These are phyloP conservation scores for Linnemannia exigua DNA, from an alignment of 192 early-diverging fungal species.

Conservation along the genomic window DNA sequence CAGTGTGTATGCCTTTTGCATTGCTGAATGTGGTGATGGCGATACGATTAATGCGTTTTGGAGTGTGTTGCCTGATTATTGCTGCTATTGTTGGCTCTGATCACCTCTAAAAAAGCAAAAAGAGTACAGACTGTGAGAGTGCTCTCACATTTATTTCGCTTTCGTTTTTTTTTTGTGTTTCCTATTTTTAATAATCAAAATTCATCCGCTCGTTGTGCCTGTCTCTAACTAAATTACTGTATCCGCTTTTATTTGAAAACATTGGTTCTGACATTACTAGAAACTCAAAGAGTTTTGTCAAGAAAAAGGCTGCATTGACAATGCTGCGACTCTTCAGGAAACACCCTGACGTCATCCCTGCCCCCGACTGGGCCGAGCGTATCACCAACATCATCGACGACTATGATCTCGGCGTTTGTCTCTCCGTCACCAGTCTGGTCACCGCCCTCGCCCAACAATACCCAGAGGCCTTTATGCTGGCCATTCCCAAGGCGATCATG, in stretches of 20 bases:
- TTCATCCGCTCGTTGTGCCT: neutral
- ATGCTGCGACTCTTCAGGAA: slow-evolving; percentile 91
- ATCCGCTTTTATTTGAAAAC: neutral
- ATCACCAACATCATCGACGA: slow-evolving; percentile 90
- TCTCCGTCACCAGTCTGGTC: slow-evolving; percentile 87
- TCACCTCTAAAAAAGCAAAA: neutral
- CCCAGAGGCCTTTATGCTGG: slow-evolving; percentile 84
- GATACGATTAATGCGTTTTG: neutral
- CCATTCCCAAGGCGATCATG: slow-evolving; percentile 83
- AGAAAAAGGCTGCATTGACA: slow-evolving; percentile 98
- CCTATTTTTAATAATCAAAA: slow-evolving; percentile 37
- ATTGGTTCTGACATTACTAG: slow-evolving; percentile 43
- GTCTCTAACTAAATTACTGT: neutral
- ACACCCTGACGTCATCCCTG: slow-evolving; percentile 90
- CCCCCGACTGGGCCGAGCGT: slow-evolving; percentile 87
- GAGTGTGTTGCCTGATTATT: neutral
- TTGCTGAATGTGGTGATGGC: neutral
- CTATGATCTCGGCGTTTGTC: slow-evolving; percentile 89
- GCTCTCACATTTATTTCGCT: slow-evolving; percentile 41
- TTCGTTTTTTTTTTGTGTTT: slow-evolving; percentile 25
- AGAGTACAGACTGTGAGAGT: slow-evolving; percentile 7
- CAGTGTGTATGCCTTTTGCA: neutral
- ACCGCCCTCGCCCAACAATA: slow-evolving; percentile 93
- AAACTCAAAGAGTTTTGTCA: slow-evolving; percentile 86
- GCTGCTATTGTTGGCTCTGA: neutral